phyloP scores from a whole-genome alignment of 495 filamentous ascomycete genomes.

The Penicilliopsis zonata region DNA sequence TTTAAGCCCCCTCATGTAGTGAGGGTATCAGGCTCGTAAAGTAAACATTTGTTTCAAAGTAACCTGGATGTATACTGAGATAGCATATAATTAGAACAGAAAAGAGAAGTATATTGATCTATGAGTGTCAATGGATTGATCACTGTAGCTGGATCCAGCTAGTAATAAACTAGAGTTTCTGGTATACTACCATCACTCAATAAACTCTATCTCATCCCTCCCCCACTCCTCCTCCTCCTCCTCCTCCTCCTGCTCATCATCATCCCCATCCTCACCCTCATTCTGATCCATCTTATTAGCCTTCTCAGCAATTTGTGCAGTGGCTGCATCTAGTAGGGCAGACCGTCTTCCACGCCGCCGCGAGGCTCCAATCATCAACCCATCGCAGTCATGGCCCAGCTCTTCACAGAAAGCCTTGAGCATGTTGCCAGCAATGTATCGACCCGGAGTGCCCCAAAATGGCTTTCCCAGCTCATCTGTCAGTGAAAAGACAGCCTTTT shows the following conservation, averaged over 20 bases:
- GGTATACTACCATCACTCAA: no score
- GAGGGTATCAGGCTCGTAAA: no score
- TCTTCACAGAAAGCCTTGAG: conserved; percentile 11
- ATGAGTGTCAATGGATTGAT: no score
- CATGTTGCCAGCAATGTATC: conserved; percentile 10
- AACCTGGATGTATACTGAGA: no score
- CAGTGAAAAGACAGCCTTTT: conserved; percentile 5
- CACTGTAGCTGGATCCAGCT: no score
- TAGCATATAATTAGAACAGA: no score
- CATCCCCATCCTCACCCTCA: conserved; percentile 6
- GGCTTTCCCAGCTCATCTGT: conserved; percentile 8
- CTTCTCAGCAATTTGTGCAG: conserved; percentile 2
- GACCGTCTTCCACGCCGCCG: background rate
- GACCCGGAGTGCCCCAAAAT: conserved; percentile 10
- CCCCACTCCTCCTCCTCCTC: no score
- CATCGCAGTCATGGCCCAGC: conserved; percentile 6
- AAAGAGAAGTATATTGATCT: no score
- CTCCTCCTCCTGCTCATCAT: conserved; percentile 1
- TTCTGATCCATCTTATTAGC: conserved; percentile 6
- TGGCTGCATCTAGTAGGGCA: background rate
- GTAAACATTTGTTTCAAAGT: no score
- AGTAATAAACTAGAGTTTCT: no score
- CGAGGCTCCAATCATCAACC: conserved; percentile 3
- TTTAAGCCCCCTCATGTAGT: no score
- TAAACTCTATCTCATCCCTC: no score